Conservation (phyloP, 169 alveolate genomes). For the Cryptosporidium bovis region DNA sequence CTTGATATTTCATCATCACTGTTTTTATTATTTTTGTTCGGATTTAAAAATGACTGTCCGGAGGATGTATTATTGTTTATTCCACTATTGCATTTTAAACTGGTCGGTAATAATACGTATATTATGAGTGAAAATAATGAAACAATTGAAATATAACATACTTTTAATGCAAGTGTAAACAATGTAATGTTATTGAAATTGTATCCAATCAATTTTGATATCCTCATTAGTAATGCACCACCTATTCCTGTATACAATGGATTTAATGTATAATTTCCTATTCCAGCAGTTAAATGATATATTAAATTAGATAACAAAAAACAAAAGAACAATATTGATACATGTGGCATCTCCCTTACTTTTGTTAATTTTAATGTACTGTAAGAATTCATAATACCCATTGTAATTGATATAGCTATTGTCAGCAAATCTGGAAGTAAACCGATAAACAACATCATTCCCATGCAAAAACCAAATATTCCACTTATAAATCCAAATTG, state of each 20-base stretch:
- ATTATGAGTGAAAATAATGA: not conserved
- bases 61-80: too few species aligned
- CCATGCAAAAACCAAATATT: conserved; percentile 41
- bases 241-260: conserved; percentile 66
- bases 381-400: conserved; percentile 38
- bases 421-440: conserved; percentile 29
- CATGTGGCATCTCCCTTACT: conserved; percentile 65
- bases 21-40: conserved; percentile 11
- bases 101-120: conserved; percentile 19
- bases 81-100: conserved; percentile 10
- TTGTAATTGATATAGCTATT: conserved; percentile 2
- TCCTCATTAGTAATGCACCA: conserved; percentile 41
- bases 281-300: conserved; percentile 54
- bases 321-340: conserved; percentile 54
- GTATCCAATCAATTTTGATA: conserved; percentile 18
- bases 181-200: conserved; percentile 4
- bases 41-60: too few species aligned
- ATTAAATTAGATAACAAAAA: conserved; percentile 35
- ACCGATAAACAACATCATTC: conserved; percentile 52
- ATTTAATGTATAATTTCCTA: conserved; percentile 30
- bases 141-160: conserved; percentile 32
- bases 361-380: conserved; percentile 53
- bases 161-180: conserved; percentile 27
- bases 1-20: conserved; percentile 48
- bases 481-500: conserved; percentile 72